Evolutionary conservation across 1,139 yeast genomes (phyloP), one percentile per base, ranked within the genome.

Genomic region (Nadsonia starkeyi-henricii): DNA sequence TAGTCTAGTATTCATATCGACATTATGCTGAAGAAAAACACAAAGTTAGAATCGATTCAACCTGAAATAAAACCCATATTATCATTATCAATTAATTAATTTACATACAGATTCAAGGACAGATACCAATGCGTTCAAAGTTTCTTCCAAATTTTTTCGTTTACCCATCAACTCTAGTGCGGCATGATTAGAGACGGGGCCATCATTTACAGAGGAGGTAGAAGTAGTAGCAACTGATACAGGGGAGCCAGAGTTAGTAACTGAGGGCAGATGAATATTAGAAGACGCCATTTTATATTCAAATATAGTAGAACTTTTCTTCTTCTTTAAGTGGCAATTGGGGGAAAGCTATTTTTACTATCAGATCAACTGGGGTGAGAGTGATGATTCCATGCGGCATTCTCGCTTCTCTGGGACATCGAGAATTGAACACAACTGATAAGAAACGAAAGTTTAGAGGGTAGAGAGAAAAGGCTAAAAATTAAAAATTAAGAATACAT

Each of bases 1-100:
- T 54, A 89, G 66, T 0, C 79, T 70, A 0, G 93, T 79, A 19
- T 72, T 63, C 88, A 86, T 78, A 53, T 74, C 77, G 1, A 74
- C 79, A 41, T 68, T 65, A 43, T 69, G 68, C 52, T 57, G 18
- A 30, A 17, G 21, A 37, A 36, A 36, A 39, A 23, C 28, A 23
- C 9, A 9, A 23, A 23, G 39, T 33, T 33, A 33, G 39, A 33
- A 33, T 33, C 5, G 7, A 33, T n/a, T 33, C 12, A 15, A 33
- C 44, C 15, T 36, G 17, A n/a, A n/a, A n/a, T n/a, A n/a, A n/a
- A n/a, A n/a, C 23, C 20, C 7, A 28, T 20, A 17, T 41, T 26
- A 33, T 33, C 17, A n/a, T 33, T 33, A 13, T 18, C 41, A 26
- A 42, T 28, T 43, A 30, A 33, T 21, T 12, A 18, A 20, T 17